A percentile compares a stretch with the other conserved stretches of the same genome.
Evolutionary conservation across 441 rosid species (phyloP).

Genomic region (Melianthus villosus): DNA sequence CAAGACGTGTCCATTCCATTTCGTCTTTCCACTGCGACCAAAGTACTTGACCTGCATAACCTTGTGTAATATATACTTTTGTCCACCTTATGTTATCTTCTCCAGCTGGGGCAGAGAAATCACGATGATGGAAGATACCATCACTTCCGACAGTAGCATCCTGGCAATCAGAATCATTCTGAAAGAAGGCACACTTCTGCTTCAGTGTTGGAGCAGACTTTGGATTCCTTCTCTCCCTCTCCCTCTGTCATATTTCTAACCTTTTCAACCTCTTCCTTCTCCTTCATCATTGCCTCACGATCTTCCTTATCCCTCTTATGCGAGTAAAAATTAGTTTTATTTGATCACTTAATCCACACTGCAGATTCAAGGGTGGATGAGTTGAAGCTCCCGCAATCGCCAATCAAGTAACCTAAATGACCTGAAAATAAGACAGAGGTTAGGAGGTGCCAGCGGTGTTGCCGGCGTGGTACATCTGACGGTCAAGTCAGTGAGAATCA

Average conservation of each 20-base stretch:
- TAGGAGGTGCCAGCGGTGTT: too few relatives aligned
- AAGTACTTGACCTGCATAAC: constrained; percentile 96
- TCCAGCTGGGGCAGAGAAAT: constrained; percentile 85
- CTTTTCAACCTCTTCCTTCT: constrained; percentile 75
- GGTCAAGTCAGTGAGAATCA: too few relatives aligned
- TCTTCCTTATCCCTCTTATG: constrained; percentile 66
- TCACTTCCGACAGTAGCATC: constrained; percentile 42
- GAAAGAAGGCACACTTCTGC: constrained; percentile 83
- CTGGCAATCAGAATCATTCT: constrained; percentile 36
- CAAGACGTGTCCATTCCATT: constrained; percentile 97
- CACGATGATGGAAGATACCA: constrained; percentile 31
- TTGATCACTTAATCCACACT: too few relatives aligned
- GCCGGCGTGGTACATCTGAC: too few relatives aligned
- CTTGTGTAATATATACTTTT: constrained; percentile 62
- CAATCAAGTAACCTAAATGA: too few relatives aligned
- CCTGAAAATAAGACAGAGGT: too few relatives aligned
- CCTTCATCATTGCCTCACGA: constrained; percentile 60
- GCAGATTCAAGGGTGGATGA: too few relatives aligned
- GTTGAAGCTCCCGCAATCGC: too few relatives aligned
- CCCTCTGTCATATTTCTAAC: constrained; percentile 88
- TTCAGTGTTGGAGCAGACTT: constrained; percentile 36
- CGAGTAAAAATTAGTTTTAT: too few relatives aligned
- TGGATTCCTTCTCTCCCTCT: constrained; percentile 85
- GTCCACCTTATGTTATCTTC: constrained; percentile 79
- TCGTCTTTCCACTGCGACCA: constrained; percentile 85